Evolutionary conservation across 768 basidiomycete species (phyloP), one percentile per base, ranked within the genome.

Genomic region (Dentipellis fragilis): DNA sequence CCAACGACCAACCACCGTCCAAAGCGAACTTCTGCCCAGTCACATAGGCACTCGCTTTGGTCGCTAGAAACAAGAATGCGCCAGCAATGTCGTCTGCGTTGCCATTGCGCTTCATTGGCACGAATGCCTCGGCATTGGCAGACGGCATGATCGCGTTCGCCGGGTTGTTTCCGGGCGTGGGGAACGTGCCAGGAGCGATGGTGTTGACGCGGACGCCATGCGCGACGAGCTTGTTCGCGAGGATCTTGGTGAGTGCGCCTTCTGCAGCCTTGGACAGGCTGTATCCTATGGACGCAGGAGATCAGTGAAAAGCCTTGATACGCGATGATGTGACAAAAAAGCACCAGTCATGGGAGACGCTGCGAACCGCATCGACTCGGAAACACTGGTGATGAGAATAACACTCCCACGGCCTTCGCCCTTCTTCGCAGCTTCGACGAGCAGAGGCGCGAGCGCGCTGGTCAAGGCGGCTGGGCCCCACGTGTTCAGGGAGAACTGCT

Each of bases 401-500:
- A 29, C 29, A 6, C 29, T 29, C 29, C 29, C 29, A 6, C 29
- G 6, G 29, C 29, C 29, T 29, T 29, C 29, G 29, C 29, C 29
- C 29, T 29, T 29, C 29, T 29, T 29, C 6, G 29, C 29, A 29
- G 29, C 29, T 6, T 29, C 29, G 29, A 29, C 29, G 29, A 29
- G 29, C 29, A 87, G 87, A 8, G 87, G 83, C 55, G 90, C 72
- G 42, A 89, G 72, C 67, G 84, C 88, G 29, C 87, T 87, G 37
- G 89, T 74, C 65, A 89, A 87, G 3, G 82, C 86, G 58, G 77
- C 81, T 0, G 87, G 87, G 45, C 74, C 77, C 67, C 29, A 29
- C 29, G 90, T 89, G 51, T 85, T 81, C 16, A 89, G 73, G 1
- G 86, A 87, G 63, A 90, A 91, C 52, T 83, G 80, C 63, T 89